Percentiles rank a stretch among this genome's conserved stretches.
Evolutionary conservation across 306 rosid species (phyloP).

Genomic region (Cucumis hystrix): DNA sequence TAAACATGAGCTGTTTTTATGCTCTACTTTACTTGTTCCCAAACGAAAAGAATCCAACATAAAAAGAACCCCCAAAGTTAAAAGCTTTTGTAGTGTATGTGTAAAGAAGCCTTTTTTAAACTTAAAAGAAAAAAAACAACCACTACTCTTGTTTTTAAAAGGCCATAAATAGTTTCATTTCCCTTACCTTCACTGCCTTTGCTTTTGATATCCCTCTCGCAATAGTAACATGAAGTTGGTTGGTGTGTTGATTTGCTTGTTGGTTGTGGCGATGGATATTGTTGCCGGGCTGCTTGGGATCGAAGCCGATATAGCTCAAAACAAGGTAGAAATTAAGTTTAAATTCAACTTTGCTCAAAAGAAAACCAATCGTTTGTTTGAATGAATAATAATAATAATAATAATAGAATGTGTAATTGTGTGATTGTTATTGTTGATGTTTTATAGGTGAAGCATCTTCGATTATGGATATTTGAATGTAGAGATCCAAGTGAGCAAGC

Average conservation of each 20-base stretch:
- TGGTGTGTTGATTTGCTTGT: conserved; percentile 52
- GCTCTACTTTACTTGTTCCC: conserved; percentile 44
- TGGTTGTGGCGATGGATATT: conserved; percentile 58
- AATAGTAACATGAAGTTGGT: conserved; percentile 30
- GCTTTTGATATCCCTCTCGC: not conserved
- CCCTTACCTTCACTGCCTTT: not conserved
- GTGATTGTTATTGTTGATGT: too few relatives aligned
- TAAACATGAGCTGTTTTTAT: conserved; percentile 41
- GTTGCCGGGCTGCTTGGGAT: conserved; percentile 89
- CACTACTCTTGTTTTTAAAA: conserved; percentile 3
- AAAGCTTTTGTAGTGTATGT: conserved; percentile 16
- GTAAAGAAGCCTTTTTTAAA: conserved; percentile 24
- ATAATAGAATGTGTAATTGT: too few relatives aligned
- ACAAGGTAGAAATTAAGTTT: conserved; percentile 36
- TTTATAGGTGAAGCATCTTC: conserved; percentile 50
- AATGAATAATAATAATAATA: too few relatives aligned
- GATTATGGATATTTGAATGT: conserved; percentile 90
- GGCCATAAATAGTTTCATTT: conserved; percentile 10
- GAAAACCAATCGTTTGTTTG: too few relatives aligned
- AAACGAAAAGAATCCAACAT: conserved; percentile 52
- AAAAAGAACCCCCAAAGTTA: conserved; percentile 15
- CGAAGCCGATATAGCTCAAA: conserved; percentile 76
- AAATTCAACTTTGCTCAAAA: too few relatives aligned
- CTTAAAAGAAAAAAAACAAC: not conserved
- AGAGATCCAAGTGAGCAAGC: conserved; percentile 79